Evolutionary conservation across 1,284 basidiomycete genomes (phyloP), one percentile per base, ranked within the genome.

Genomic region (Leccinum pallidistipes): DNA sequence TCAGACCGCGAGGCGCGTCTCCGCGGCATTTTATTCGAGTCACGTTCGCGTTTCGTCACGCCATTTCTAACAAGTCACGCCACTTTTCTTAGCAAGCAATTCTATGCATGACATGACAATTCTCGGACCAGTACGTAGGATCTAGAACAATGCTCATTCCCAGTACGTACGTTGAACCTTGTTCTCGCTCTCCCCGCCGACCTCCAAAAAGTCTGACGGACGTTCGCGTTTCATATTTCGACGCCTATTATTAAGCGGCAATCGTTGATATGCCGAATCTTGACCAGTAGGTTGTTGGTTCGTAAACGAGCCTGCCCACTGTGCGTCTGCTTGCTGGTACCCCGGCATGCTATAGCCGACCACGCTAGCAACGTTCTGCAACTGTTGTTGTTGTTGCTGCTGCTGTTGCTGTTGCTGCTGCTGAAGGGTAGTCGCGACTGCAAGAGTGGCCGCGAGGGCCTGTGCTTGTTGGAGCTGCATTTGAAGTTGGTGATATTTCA

Each of bases 191-290:
- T 88, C 85, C 52, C 76, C 78, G 0, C 85, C 85, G 10, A 92
- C 82, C 69, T 93, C 91, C 69, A 92, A 75, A 70, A 93, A 93
- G 74, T 94, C 91, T 10, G 88, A 88, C 2, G 91, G 91, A 49
- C 91, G 79, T 43, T 93, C 91, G 6, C 92, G 81, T 76, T 94
- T 93, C 66, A 90, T 69, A 64, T 84, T 86, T 69, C 89, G 78
- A 60, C 91, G 81, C 62, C 91, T 79, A 67, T 90, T 91, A 70
- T 92, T 93, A 60, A 92, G 74, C 32, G 91, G 90, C 56, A 92
- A 71, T 53, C 91, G 81, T 72, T 94, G 91, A 73, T 93, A 93
- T n/a, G 91, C 88, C 12, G 90, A 91, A 65, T 92, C 91, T 69
- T 85, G 84, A 6, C 81, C 81, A 53, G 81, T 78, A 47, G 82